Evolutionary conservation across 495 filamentous ascomycete genomes (phyloP).

Genomic region (Friedmanniomyces simplex): DNA sequence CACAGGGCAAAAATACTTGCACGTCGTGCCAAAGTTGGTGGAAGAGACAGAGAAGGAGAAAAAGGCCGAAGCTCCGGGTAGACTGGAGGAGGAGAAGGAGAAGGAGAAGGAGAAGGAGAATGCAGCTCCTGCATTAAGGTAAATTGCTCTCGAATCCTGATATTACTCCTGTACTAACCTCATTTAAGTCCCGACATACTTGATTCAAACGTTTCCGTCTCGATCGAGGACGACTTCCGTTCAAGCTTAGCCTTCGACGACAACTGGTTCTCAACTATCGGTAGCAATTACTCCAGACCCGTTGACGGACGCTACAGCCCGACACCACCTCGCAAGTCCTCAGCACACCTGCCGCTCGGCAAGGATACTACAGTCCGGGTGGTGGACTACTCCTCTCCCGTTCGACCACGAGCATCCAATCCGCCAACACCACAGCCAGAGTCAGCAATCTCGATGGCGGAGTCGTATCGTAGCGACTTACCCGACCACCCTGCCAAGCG

Average conservation of each 20-base stretch:
- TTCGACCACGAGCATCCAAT: constrained; percentile 14
- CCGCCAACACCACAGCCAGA: constrained; percentile 17
- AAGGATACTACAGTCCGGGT: not conserved
- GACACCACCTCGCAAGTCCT: not conserved
- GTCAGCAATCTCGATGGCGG: constrained; percentile 15
- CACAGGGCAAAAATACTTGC: not conserved
- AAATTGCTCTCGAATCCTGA: too few species aligned
- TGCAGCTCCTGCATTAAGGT: not conserved
- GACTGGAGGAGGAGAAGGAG: not conserved
- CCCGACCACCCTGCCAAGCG: constrained; percentile 6
- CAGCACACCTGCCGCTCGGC: not conserved
- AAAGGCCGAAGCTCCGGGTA: not conserved
- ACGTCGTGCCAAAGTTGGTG: not conserved
- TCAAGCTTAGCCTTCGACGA: not conserved
- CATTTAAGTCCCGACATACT: constrained; percentile 1
- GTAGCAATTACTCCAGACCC: not conserved
- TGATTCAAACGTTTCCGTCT: constrained; percentile 14
- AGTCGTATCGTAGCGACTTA: constrained; percentile 6
- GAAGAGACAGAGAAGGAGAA: not conserved
- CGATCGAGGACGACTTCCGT: constrained; percentile 6
- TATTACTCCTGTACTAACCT: not conserved
- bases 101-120: not conserved
- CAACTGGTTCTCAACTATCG: not conserved
- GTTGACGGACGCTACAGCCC: not conserved
- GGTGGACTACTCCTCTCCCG: not conserved